phyloP scores from a whole-genome alignment of 164 flowering plant species.

The Litsea cubeba region DNA sequence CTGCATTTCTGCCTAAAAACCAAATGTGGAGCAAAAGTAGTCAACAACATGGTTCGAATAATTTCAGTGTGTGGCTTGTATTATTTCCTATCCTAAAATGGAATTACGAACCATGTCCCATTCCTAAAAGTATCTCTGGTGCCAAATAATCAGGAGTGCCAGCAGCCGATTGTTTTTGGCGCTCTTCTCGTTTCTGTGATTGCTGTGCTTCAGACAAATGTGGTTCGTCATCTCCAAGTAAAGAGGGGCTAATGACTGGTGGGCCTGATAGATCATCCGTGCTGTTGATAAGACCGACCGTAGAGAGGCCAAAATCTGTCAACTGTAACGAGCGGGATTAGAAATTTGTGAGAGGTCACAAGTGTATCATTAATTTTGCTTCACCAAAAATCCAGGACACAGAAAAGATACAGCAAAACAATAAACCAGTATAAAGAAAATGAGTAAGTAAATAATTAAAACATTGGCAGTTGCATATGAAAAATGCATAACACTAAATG shows the following conservation, averaged over 20 bases:
- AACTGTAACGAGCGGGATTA: conserved; percentile 73
- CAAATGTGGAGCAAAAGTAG: conserved; percentile 5
- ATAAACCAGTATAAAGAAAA: neutral
- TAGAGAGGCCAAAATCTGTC: conserved; percentile 99
- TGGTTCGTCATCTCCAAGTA: conserved; percentile 53
- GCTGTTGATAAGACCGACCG: conserved; percentile 94
- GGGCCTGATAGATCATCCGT: conserved; percentile 92
- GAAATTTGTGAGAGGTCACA: conserved; percentile 29
- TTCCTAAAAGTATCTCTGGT: conserved; percentile 98
- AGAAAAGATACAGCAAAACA: neutral
- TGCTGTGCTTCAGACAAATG: conserved; percentile 23
- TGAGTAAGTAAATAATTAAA: neutral
- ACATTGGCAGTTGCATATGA: too few relatives aligned
- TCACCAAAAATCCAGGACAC: neutral
- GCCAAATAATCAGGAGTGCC: conserved; percentile 99
- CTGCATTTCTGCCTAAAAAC: conserved; percentile 83
- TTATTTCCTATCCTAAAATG: neutral
- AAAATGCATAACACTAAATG: too few relatives aligned
- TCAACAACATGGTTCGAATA: neutral
- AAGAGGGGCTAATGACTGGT: conserved; percentile 32
- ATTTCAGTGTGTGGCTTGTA: neutral
- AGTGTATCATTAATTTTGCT: neutral
- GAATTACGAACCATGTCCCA: conserved; percentile 77
- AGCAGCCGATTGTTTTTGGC: conserved; percentile 80
- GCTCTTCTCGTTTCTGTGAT: conserved; percentile 47